phyloP scores from a whole-genome alignment of 1,284 basidiomycete species.

The Pseudozyma sp. region DNA sequence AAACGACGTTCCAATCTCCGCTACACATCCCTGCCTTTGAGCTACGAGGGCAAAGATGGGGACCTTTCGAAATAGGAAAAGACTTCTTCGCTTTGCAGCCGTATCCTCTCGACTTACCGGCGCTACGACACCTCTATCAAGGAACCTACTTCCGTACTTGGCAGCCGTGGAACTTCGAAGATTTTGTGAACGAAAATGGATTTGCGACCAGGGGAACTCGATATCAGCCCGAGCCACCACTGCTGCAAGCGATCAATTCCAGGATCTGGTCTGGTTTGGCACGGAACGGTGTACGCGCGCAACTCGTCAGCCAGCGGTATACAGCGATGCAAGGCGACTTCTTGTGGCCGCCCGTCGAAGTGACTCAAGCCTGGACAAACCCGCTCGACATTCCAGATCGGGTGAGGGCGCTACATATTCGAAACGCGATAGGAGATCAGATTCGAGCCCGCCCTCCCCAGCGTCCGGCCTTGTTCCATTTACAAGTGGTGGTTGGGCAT shows the following conservation, averaged over 20 bases:
- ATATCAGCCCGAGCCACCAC: not conserved
- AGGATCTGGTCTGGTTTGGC: not conserved
- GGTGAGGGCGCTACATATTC: not conserved
- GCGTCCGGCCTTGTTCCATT: not conserved
- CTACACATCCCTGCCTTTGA: not conserved
- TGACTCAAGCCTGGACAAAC: not conserved
- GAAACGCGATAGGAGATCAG: not conserved
- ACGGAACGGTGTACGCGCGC: not conserved
- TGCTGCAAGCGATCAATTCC: not conserved
- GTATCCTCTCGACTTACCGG: slow-evolving; percentile 5
- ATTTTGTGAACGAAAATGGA: not conserved
- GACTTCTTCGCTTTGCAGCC: not conserved
- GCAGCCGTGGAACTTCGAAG: slow-evolving; percentile 5
- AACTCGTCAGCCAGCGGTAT: not conserved
- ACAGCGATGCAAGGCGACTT: slow-evolving; percentile 9
- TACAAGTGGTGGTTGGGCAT: not conserved
- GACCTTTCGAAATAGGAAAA: not conserved
- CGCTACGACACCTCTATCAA: slow-evolving; percentile 6
- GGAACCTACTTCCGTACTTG: not conserved
- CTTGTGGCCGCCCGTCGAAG: slow-evolving; percentile 15
- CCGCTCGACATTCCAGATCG: not conserved
- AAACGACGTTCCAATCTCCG: no score
- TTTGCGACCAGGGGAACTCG: not conserved
- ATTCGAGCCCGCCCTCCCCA: not conserved
- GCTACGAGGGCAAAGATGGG: not conserved